Evolutionary conservation across 169 alveolate species (phyloP).

Genomic region (Cryptosporidium muris): DNA sequence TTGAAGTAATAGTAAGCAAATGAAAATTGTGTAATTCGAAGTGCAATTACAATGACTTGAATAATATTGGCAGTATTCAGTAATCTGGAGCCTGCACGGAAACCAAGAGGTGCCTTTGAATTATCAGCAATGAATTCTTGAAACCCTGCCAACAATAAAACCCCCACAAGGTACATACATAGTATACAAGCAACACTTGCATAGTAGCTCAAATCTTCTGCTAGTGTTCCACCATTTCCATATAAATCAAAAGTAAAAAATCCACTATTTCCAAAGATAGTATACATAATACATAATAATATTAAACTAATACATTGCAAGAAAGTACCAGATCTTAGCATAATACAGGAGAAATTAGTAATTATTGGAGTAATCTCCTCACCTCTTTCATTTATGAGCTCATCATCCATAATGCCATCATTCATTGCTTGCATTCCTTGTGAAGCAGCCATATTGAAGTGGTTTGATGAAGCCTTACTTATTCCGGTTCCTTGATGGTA

Average conservation of each 20-base stretch:
- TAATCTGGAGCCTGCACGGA: conserved; percentile 54
- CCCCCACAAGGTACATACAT: conserved; percentile 44
- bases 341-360: conserved; percentile 46
- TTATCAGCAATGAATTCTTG: conserved; percentile 59
- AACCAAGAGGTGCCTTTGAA: conserved; percentile 56
- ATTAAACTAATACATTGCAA: conserved; percentile 40
- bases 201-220: conserved; percentile 64
- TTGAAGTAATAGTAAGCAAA: conserved; percentile 53
- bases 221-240: conserved; percentile 57
- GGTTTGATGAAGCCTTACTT: conserved; percentile 26
- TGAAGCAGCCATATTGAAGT: conserved; percentile 49
- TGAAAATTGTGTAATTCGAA: conserved; percentile 45
- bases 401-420: conserved; percentile 65
- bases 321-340: conserved; percentile 39
- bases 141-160: conserved; percentile 39
- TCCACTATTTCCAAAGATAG: conserved; percentile 38
- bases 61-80: conserved; percentile 59
- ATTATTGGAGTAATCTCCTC: conserved; percentile 58
- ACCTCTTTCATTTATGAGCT: conserved; percentile 59
- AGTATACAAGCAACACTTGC: conserved; percentile 60
- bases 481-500: conserved; percentile 31
- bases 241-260: conserved; percentile 49
- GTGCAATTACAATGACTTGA: conserved; percentile 42
- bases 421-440: conserved; percentile 64
- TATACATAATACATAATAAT: conserved; percentile 26